Evolutionary conservation across 2,329 filamentous ascomycete species (phyloP).

Genomic region (Curvularia eragrostidis): DNA sequence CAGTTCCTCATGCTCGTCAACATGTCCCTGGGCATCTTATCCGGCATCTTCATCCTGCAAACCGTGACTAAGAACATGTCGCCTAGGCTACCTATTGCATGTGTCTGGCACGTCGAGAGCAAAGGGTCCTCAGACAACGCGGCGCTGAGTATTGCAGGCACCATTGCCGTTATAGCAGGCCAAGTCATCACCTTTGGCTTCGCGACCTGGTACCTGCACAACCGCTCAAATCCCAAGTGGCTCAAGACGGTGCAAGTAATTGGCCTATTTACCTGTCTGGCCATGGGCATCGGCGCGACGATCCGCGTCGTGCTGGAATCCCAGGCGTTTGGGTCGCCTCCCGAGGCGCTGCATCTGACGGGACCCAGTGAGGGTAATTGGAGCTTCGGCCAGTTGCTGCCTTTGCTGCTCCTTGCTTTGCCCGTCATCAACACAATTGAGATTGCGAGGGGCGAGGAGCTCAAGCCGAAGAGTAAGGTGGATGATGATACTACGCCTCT

Average conservation of each 20-base stretch:
- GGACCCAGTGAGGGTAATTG: conserved; percentile 64
- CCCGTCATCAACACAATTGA: conserved; percentile 67
- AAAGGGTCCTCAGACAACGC: conserved; percentile 50
- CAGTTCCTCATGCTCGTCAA: conserved; percentile 72
- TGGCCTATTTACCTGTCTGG: conserved; percentile 59
- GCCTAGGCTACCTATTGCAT: conserved; percentile 65
- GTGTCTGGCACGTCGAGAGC: conserved; percentile 62
- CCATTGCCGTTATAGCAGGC: conserved; percentile 66
- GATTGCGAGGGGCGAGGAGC: conserved; percentile 61
- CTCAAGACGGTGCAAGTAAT: conserved; percentile 62
- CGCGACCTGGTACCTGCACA: conserved; percentile 70
- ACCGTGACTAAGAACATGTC: conserved; percentile 61
- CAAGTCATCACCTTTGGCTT: conserved; percentile 66
- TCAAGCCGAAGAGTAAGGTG: conserved; percentile 52
- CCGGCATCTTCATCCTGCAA: conserved; percentile 64
- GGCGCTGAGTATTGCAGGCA: conserved; percentile 63
- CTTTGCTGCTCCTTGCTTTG: conserved; percentile 65
- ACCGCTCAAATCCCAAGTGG: conserved; percentile 58
- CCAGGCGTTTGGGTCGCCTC: conserved; percentile 65
- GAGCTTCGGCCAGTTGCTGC: conserved; percentile 69
- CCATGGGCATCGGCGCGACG: conserved; percentile 65
- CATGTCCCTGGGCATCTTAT: conserved; percentile 63
- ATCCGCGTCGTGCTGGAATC: conserved; percentile 64
- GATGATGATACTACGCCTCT: conserved; percentile 51
- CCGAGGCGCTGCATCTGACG: conserved; percentile 53